Evolutionary conservation across 257 asterid genomes (phyloP).

Genomic region (Primulina eburnea): DNA sequence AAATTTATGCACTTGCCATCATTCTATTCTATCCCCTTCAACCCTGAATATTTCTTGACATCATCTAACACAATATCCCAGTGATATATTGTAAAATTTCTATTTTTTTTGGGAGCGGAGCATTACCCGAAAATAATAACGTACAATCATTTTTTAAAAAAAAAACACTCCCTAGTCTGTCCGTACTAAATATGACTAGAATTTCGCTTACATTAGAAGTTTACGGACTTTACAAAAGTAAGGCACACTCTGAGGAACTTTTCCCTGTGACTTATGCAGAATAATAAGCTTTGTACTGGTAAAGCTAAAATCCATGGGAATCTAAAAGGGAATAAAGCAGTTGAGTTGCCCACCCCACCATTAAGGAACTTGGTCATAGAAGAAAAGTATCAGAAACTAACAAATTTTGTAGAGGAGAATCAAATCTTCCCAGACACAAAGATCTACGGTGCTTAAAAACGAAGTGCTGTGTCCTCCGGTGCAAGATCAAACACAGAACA

Average conservation of each 20-base stretch:
- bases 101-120: no score
- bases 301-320: constrained; percentile 28
- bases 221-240: neutral
- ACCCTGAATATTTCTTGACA: no score
- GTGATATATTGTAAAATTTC: neutral
- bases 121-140: no score
- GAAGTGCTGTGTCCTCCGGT: constrained; percentile 30
- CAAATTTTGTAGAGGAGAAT: constrained; percentile 40
- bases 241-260: neutral
- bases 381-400: constrained; percentile 38
- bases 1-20: neutral
- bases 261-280: constrained; percentile 31
- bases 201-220: neutral
- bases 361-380: constrained; percentile 22
- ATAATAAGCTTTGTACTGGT: constrained; percentile 21
- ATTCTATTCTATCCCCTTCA: neutral
- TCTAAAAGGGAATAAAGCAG: constrained; percentile 45
- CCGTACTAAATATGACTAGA: neutral
- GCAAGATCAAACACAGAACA: constrained; percentile 47
- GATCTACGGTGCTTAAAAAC: constrained; percentile 23
- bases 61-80: neutral
- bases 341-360: constrained; percentile 21
- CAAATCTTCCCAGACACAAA: constrained; percentile 31
- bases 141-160: neutral
- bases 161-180: neutral